Evolutionary conservation across 768 basidiomycete species (phyloP).

Genomic region (Phallus indusiatus): DNA sequence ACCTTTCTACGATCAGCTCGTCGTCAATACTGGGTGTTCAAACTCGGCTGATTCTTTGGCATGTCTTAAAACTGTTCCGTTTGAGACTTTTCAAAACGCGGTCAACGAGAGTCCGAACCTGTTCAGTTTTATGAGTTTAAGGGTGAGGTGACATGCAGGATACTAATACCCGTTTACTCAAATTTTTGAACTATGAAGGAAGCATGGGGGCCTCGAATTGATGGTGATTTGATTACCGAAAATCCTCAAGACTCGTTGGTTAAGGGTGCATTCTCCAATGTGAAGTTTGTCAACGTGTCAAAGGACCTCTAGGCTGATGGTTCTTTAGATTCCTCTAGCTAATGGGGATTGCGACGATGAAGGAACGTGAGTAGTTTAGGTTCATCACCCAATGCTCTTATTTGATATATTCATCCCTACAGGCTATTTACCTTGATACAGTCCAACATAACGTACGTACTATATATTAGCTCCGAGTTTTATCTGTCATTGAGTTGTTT

Average conservation of each 20-base stretch:
- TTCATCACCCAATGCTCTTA: neutral
- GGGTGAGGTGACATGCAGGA: neutral
- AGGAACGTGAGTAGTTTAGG: constrained; percentile 28
- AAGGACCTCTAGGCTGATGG: neutral
- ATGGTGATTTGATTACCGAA: constrained; percentile 40
- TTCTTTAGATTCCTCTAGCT: neutral
- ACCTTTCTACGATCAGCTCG: constrained; percentile 34
- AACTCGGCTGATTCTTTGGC: constrained; percentile 28
- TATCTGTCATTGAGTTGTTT: neutral
- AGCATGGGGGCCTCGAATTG: constrained; percentile 40
- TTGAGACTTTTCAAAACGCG: constrained; percentile 27
- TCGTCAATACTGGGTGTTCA: constrained; percentile 32
- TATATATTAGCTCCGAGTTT: neutral
- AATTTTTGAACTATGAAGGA: constrained; percentile 15
- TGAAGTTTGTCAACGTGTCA: constrained; percentile 31
- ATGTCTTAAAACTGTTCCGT: constrained; percentile 32
- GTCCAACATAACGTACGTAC: constrained; percentile 22
- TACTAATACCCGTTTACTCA: neutral
- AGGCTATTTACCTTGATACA: constrained; percentile 20
- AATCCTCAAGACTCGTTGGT: constrained; percentile 33
- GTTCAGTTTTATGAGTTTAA: constrained; percentile 20
- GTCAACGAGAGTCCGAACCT: constrained; percentile 31
- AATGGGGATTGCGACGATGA: constrained; percentile 50
- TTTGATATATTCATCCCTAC: neutral
- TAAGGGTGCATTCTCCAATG: constrained; percentile 34